These are phyloP conservation scores for Zelonia costaricensis DNA, from an alignment of 208 protist species.

Conservation along the genomic window DNA sequence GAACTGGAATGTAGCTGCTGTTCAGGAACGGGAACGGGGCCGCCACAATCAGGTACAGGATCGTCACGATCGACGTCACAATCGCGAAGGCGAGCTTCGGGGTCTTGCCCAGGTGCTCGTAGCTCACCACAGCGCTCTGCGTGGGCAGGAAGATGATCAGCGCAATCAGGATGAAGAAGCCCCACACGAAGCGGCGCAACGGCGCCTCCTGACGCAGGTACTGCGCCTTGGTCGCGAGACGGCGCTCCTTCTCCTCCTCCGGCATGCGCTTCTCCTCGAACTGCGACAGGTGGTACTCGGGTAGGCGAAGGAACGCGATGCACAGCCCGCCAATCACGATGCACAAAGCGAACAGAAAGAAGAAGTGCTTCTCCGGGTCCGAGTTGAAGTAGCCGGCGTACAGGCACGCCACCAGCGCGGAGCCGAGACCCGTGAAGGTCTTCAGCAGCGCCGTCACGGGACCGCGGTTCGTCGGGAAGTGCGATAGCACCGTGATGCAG, in stretches of 20 bases:
- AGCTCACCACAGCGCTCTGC: constrained; percentile 40
- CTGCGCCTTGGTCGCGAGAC: constrained; percentile 30
- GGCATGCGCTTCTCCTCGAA: constrained; percentile 36
- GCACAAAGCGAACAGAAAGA: constrained; percentile 42
- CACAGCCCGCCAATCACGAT: constrained; percentile 17
- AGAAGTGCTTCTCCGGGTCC: constrained; percentile 32
- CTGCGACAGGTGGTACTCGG: constrained; percentile 56
- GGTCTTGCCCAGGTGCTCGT: constrained; percentile 19
- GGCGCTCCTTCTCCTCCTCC: constrained; percentile 33
- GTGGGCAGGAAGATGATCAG: constrained; percentile 57
- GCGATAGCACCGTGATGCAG: constrained; percentile 44
- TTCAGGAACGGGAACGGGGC: constrained; percentile 35
- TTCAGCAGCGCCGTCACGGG: constrained; percentile 56
- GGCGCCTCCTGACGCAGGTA: constrained; percentile 55
- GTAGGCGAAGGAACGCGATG: constrained; percentile 46
- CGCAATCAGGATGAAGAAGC: constrained; percentile 41
- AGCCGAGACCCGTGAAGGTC: constrained; percentile 64
- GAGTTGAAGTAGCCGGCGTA: constrained; percentile 38
- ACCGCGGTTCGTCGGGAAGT: constrained; percentile 55
- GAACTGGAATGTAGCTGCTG: constrained; percentile 12
- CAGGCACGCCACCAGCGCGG: constrained; percentile 41
- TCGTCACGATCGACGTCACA: constrained; percentile 27
- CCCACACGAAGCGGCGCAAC: constrained; percentile 47
- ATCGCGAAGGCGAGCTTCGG: constrained; percentile 44
- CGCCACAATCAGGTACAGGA: constrained; percentile 24